These are phyloP conservation scores for Zygotorulaspora danielsina DNA, from an alignment of 805 yeast genomes.

Conservation along the genomic window DNA sequence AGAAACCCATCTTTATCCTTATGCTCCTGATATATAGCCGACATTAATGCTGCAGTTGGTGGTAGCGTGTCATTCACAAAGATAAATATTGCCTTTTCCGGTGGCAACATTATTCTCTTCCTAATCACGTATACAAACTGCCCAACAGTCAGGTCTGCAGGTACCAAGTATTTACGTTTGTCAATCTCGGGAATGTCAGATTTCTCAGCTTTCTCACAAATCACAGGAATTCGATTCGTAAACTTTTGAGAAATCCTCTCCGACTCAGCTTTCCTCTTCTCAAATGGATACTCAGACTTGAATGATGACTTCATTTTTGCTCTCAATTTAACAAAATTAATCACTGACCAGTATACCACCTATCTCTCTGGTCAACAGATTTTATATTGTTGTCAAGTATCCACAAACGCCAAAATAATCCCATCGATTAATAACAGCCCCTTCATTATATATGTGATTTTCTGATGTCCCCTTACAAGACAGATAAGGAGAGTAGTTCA, in stretches of 20 bases:
- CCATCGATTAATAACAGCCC: neutral
- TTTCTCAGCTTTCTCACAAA: slow-evolving; percentile 96
- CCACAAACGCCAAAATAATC: neutral
- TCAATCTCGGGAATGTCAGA: slow-evolving; percentile 95
- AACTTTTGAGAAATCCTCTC: slow-evolving; percentile 85
- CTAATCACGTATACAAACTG: slow-evolving; percentile 97
- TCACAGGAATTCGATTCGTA: slow-evolving; percentile 88
- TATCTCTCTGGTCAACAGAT: too few relatives aligned
- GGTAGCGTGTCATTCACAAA: slow-evolving; percentile 96
- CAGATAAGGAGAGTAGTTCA: neutral
- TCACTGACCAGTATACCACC: too few relatives aligned
- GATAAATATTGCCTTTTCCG: slow-evolving; percentile 96
- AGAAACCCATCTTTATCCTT: slow-evolving; percentile 97
- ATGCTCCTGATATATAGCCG: slow-evolving; percentile 91
- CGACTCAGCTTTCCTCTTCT: slow-evolving; percentile 93
- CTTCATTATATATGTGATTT: slow-evolving; percentile 1
- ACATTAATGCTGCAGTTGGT: slow-evolving; percentile 96
- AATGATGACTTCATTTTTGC: slow-evolving; percentile 35
- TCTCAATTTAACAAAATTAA: too few relatives aligned
- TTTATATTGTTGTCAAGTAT: too few relatives aligned
- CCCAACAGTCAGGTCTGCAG: slow-evolving; percentile 93
- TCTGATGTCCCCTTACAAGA: neutral
- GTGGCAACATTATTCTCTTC: slow-evolving; percentile 90
- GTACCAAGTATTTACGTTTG: slow-evolving; percentile 94
- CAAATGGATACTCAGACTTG: slow-evolving; percentile 77